Percentiles rank a stretch among this genome's conserved stretches.
Evolutionary conservation across 139 green algal genomes (phyloP).

Genomic region (Choricystis sp.): DNA sequence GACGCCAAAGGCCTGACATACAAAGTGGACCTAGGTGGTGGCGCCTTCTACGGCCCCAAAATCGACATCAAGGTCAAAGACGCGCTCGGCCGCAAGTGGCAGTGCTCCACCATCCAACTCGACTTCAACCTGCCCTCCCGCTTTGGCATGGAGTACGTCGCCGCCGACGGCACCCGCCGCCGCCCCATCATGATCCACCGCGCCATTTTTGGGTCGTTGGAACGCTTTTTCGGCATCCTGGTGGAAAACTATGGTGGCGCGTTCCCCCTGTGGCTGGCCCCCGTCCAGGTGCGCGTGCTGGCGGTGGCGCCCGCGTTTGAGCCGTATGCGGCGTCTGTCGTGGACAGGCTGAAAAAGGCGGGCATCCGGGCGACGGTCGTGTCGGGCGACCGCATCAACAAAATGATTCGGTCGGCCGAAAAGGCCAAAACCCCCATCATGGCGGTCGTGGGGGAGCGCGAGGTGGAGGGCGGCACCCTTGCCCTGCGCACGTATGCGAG

Average conservation of each 20-base stretch:
- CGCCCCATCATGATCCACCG: conserved; percentile 98
- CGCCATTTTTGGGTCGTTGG: conserved; percentile 82
- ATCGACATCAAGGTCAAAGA: conserved; percentile 92
- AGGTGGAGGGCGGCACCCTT: conserved; percentile 38
- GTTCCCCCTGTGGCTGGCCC: conserved; percentile 87
- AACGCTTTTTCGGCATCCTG: conserved; percentile 95
- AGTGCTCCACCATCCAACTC: conserved; percentile 97
- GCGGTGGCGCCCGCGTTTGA: conserved; percentile 52
- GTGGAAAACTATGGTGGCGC: conserved; percentile 89
- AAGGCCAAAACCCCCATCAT: conserved; percentile 72
- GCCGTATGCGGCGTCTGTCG: conserved; percentile 49
- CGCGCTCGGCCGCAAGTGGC: conserved; percentile 87
- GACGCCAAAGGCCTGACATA: conserved; percentile 55
- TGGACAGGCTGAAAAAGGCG: conserved; percentile 24
- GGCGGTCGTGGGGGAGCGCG: conserved; percentile 57
- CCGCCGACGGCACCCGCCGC: conserved; percentile 39
- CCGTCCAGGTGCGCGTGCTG: conserved; percentile 69
- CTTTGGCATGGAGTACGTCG: conserved; percentile 82
- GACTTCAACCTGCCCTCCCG: conserved; percentile 97
- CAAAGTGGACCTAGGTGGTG: conserved; percentile 60
- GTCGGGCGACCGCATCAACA: conserved; percentile 30
- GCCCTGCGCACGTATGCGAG: conserved; percentile 48
- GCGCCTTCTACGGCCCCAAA: conserved; percentile 98
- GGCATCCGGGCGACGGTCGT: conserved; percentile 48
- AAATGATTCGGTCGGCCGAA: conserved; percentile 58